A percentile compares a stretch with the other conserved stretches of the same genome.
Evolutionary conservation across 1,284 basidiomycete species (phyloP).

Genomic region (Heterobasidion occidentale): DNA sequence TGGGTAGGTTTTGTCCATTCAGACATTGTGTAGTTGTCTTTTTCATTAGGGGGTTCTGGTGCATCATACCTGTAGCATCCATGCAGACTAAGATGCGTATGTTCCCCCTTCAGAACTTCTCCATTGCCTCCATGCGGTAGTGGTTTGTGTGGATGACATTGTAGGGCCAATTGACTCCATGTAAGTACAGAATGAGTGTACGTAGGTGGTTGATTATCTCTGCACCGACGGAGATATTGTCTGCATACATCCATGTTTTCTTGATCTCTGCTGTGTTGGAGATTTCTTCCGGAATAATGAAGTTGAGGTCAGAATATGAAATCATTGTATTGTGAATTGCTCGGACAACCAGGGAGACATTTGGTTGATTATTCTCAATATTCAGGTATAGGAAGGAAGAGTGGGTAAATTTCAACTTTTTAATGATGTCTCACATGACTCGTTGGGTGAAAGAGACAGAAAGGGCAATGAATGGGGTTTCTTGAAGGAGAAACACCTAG

Average conservation of each 20-base stretch:
- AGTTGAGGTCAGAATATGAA: conserved; percentile 27
- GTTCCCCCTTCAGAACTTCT: conserved; percentile 6
- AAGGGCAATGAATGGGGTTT: conserved; percentile 27
- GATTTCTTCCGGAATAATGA: conserved; percentile 19
- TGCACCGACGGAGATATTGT: conserved; percentile 11
- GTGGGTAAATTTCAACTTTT: conserved; percentile 22
- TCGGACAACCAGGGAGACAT: conserved; percentile 29
- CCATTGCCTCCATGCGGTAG: conserved; percentile 12
- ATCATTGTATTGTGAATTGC: conserved; percentile 29
- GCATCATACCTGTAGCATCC: conserved; percentile 27
- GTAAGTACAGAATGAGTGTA: background rate
- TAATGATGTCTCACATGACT: conserved; percentile 23
- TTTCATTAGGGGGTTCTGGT: no score
- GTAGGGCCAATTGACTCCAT: conserved; percentile 11
- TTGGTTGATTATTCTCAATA: conserved; percentile 29
- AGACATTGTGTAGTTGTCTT: no score
- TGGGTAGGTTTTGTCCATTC: no score
- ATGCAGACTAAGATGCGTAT: conserved; percentile 16
- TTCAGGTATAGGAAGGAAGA: conserved; percentile 15
- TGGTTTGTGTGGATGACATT: conserved; percentile 12
- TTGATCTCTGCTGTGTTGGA: conserved; percentile 7
- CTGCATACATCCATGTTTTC: conserved; percentile 15
- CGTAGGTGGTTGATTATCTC: conserved; percentile 16
- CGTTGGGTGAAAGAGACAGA: conserved; percentile 28
- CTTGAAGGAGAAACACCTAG: conserved; percentile 24